Conservation (phyloP, 257 asterid genomes). For the Fraxinus quadrangulata region DNA sequence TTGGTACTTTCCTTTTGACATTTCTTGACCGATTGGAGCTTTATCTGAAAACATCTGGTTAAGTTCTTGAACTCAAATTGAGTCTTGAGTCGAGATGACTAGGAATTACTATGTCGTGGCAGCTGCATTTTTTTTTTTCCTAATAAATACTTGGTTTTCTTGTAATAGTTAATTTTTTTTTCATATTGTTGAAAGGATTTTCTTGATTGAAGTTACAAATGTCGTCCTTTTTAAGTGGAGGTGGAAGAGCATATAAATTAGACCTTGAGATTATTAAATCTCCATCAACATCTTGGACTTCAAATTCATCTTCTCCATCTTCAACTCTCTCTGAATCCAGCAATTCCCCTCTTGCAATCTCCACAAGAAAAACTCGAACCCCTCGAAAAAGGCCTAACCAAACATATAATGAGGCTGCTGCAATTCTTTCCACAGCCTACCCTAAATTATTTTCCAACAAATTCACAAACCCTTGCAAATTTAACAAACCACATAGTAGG, state of each 20-base stretch:
- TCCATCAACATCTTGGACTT: constrained; percentile 68
- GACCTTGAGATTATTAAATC: constrained; percentile 73
- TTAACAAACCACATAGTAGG: constrained; percentile 34
- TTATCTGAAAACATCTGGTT: background rate
- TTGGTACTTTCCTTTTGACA: constrained; percentile 8
- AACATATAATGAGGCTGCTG: constrained; percentile 87
- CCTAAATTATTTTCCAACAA: constrained; percentile 73
- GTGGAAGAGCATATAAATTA: constrained; percentile 70
- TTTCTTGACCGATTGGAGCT: background rate
- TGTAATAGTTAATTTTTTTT: background rate
- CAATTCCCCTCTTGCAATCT: constrained; percentile 63
- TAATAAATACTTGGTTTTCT: background rate
- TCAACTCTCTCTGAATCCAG: constrained; percentile 84
- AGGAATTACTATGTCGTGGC: background rate
- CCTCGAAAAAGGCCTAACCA: constrained; percentile 92
- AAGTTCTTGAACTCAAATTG: constrained; percentile 17
- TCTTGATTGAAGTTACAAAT: constrained; percentile 27
- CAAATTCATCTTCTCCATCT: constrained; percentile 78
- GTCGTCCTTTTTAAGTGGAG: constrained; percentile 76
- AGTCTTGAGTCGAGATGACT: constrained; percentile 1
- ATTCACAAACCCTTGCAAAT: constrained; percentile 46
- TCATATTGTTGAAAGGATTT: background rate
- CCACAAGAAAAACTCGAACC: constrained; percentile 79
- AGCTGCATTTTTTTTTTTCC: background rate
- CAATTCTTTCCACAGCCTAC: constrained; percentile 76